Conservation (phyloP, 1,284 basidiomycete species). For the Rhodotorula mucilaginosa region DNA sequence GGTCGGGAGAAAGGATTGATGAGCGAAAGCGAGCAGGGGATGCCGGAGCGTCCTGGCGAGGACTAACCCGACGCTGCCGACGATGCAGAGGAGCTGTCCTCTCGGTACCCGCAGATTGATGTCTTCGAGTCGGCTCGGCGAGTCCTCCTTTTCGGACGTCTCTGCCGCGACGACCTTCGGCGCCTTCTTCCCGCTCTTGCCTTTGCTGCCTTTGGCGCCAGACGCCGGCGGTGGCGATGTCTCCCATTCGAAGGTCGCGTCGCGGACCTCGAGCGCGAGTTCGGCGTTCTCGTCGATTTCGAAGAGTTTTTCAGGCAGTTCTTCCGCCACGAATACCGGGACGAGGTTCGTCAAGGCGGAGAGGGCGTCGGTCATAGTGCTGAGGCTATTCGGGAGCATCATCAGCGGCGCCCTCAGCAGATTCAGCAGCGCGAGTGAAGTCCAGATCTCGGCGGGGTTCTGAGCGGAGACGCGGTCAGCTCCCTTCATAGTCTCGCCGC, state of each 20-base stretch:
- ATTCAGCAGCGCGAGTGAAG: constrained; percentile 18
- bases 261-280: constrained; percentile 55
- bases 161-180: constrained; percentile 16
- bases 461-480: constrained; percentile 40
- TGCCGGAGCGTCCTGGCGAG: too few species aligned
- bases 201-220: constrained; percentile 32
- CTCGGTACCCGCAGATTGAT: constrained; percentile 58
- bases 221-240: constrained; percentile 41
- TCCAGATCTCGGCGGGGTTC: constrained; percentile 54
- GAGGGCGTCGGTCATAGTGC: constrained; percentile 61
- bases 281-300: constrained; percentile 63
- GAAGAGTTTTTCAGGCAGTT: constrained; percentile 44
- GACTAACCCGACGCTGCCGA: constrained; percentile 61
- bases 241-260: constrained; percentile 68
- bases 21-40: background rate
- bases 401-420: constrained; percentile 51
- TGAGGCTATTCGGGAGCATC: constrained; percentile 65
- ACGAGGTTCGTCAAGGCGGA: constrained; percentile 19
- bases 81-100: constrained; percentile 61
- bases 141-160: constrained; percentile 39
- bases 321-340: constrained; percentile 34
- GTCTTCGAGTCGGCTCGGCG: constrained; percentile 50
- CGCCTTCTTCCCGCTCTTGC: constrained; percentile 31
- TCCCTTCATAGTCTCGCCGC: too few species aligned
- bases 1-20: constrained; percentile 5